Conservation (phyloP, 2,329 filamentous ascomycete genomes). For the Cercospora zeina region DNA sequence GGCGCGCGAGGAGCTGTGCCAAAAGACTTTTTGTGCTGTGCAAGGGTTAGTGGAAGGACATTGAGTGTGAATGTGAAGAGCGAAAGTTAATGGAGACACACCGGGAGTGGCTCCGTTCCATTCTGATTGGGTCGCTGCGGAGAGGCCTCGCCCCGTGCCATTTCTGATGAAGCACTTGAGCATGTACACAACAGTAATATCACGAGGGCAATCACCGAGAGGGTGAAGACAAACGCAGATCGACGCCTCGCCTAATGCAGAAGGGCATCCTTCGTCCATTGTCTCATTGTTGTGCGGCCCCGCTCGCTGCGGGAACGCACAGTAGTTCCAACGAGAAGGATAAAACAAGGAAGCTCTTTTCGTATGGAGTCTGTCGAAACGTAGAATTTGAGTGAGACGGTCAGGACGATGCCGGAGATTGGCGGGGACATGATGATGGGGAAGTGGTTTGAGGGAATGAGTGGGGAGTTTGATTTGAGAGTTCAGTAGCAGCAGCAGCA, state of each 20-base stretch:
- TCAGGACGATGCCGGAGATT: no score
- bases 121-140: slow-evolving; percentile 1
- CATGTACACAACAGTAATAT: background rate
- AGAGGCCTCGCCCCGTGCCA: background rate
- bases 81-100: background rate
- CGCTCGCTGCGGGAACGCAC: background rate
- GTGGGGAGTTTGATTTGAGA: no score
- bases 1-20: background rate
- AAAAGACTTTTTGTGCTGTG: background rate
- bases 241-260: background rate
- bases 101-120: slow-evolving; percentile 9
- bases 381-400: no score
- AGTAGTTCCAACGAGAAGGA: background rate
- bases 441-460: no score
- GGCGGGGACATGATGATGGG: no score
- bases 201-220: background rate
- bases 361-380: no score
- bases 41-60: background rate
- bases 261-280: background rate
- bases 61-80: background rate
- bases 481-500: no score
- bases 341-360: no score
- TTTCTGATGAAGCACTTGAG: background rate
- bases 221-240: background rate
- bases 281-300: background rate